These are phyloP conservation scores for Penicillium coprophilum DNA, from an alignment of 495 filamentous ascomycete genomes.

Conservation along the genomic window DNA sequence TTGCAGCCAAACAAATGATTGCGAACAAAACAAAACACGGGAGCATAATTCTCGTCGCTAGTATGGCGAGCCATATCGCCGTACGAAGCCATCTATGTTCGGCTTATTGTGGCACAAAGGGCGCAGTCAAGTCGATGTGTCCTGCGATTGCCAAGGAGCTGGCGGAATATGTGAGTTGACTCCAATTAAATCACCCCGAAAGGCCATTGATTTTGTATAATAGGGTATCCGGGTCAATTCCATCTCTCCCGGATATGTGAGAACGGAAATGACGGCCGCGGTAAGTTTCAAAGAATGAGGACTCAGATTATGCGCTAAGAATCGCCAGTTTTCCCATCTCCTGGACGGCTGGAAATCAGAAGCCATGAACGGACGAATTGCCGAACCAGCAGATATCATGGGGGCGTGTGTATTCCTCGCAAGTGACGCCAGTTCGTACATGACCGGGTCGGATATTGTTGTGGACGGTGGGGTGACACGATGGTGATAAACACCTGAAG, in stretches of 20 bases:
- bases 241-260: constrained; percentile 48
- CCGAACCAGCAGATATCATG: constrained; percentile 77
- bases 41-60: constrained; percentile 49
- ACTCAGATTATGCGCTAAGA: constrained; percentile 45
- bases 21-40: constrained; percentile 45
- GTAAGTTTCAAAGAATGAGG: constrained; percentile 47
- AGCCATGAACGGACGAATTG: constrained; percentile 72
- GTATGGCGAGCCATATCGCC: constrained; percentile 49
- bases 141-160: constrained; percentile 68
- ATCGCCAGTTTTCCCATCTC: constrained; percentile 70
- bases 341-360: constrained; percentile 65
- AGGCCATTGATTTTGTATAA: neutral
- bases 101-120: constrained; percentile 71
- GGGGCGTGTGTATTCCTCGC: constrained; percentile 79
- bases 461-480: constrained; percentile 40
- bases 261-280: constrained; percentile 42
- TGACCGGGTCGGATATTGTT: constrained; percentile 77
- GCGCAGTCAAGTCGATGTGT: constrained; percentile 62
- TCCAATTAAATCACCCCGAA: neutral
- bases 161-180: constrained; percentile 30
- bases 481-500: constrained; percentile 27
- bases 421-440: constrained; percentile 72
- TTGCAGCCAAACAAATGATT: constrained; percentile 50
- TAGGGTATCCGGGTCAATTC: constrained; percentile 46
- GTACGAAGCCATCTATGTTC: constrained; percentile 74